Percentiles rank a stretch among this genome's conserved stretches.
phyloP scores from a whole-genome alignment of 2,329 filamentous ascomycete species.

The Phoma sp. region DNA sequence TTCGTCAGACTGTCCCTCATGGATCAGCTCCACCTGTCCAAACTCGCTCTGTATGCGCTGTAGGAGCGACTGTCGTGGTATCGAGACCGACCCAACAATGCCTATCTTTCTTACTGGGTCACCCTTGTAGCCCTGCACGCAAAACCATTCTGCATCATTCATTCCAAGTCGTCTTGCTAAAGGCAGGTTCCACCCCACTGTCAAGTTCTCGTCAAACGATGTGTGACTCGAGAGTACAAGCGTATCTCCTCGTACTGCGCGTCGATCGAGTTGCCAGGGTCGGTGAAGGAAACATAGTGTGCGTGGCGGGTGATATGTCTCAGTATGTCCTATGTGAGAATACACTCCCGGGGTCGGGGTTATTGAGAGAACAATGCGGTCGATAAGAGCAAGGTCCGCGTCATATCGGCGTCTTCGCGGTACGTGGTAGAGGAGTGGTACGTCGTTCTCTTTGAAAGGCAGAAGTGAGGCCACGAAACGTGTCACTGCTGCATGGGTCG shows the following conservation, averaged over 20 bases:
- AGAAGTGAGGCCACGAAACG: slow-evolving; percentile 38
- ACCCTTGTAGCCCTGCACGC: slow-evolving; percentile 50
- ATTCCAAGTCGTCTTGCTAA: slow-evolving; percentile 44
- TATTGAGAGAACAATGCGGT: slow-evolving; percentile 42
- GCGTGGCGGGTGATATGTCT: slow-evolving; percentile 21
- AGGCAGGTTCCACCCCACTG: slow-evolving; percentile 47
- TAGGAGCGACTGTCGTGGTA: slow-evolving; percentile 21
- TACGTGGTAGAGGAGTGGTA: slow-evolving; percentile 44
- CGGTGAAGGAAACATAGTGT: slow-evolving; percentile 45
- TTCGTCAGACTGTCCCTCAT: slow-evolving; percentile 30
- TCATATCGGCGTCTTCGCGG: slow-evolving; percentile 39
- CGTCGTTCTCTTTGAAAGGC: slow-evolving; percentile 41
- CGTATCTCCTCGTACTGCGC: slow-evolving; percentile 32
- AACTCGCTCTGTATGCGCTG: slow-evolving; percentile 34
- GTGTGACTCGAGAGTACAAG: slow-evolving; percentile 47
- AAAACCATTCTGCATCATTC: slow-evolving; percentile 32
- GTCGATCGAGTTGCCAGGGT: slow-evolving; percentile 40
- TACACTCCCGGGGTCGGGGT: slow-evolving; percentile 42
- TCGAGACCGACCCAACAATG: slow-evolving; percentile 36
- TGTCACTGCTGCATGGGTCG: slow-evolving; percentile 38
- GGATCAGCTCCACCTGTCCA: slow-evolving; percentile 35
- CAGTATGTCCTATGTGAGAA: slow-evolving; percentile 31
- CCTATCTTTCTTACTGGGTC: slow-evolving; percentile 48
- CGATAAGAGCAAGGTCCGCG: slow-evolving; percentile 34
- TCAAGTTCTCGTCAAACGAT: slow-evolving; percentile 49